These are phyloP conservation scores for Pezicula rhizophila DNA, from an alignment of 2,329 filamentous ascomycete genomes.

Conservation along the genomic window DNA sequence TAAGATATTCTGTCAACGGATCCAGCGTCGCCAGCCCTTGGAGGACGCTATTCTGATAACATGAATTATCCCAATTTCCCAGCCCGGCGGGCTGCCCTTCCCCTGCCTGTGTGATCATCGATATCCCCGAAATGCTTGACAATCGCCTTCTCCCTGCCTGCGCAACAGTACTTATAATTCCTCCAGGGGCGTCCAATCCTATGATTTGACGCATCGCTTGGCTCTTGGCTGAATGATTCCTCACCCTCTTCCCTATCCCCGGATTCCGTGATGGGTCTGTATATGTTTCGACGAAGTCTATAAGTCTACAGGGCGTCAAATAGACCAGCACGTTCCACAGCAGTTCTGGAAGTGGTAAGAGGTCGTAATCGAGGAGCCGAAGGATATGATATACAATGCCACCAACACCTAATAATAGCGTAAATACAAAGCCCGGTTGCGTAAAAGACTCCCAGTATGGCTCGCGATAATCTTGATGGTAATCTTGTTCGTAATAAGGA, in stretches of 20 bases:
- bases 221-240: slow-evolving; percentile 53
- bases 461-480: slow-evolving; percentile 27
- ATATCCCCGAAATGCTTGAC: slow-evolving; percentile 36
- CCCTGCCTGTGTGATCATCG: slow-evolving; percentile 35
- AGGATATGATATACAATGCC: slow-evolving; percentile 24
- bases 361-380: slow-evolving; percentile 26
- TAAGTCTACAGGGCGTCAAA: slow-evolving; percentile 47
- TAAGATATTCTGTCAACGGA: slow-evolving; percentile 62
- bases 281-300: slow-evolving; percentile 48
- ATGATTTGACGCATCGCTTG: slow-evolving; percentile 58
- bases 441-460: slow-evolving; percentile 8
- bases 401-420: slow-evolving; percentile 17
- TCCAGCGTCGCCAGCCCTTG: slow-evolving; percentile 75
- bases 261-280: slow-evolving; percentile 33
- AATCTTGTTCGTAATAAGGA: slow-evolving; percentile 17
- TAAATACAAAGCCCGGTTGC: slow-evolving; percentile 13
- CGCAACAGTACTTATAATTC: slow-evolving; percentile 51
- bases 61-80: slow-evolving; percentile 91
- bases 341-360: slow-evolving; percentile 38
- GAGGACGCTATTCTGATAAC: slow-evolving; percentile 95
- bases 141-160: slow-evolving; percentile 52
- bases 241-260: slow-evolving; percentile 29
- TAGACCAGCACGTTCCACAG: slow-evolving; percentile 57
- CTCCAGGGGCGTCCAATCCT: slow-evolving; percentile 46
- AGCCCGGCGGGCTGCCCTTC: slow-evolving; percentile 57